Conservation (phyloP, 2,329 filamentous ascomycete species). For the Fusarium xyrophilum region DNA sequence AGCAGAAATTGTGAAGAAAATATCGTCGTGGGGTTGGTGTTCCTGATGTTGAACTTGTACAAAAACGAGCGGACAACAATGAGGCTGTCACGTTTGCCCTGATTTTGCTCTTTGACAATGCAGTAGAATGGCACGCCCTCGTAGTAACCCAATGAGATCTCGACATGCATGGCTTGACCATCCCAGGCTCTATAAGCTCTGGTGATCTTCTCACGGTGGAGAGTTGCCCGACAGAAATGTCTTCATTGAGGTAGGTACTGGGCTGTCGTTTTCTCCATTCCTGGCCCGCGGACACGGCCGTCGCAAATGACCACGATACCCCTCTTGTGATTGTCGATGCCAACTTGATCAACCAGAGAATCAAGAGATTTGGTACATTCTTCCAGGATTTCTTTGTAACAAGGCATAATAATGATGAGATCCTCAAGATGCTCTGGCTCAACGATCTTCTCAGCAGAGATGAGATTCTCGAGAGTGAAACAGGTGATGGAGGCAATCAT, state of each 20-base stretch:
- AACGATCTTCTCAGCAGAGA: constrained; percentile 24
- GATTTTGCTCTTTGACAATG: constrained; percentile 53
- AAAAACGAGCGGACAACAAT: constrained; percentile 52
- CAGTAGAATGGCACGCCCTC: constrained; percentile 51
- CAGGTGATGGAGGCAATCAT: constrained; percentile 36
- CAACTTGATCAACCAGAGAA: constrained; percentile 38
- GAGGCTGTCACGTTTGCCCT: constrained; percentile 53
- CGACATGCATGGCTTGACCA: constrained; percentile 48
- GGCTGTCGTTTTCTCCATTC: constrained; percentile 34
- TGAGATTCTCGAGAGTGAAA: constrained; percentile 25
- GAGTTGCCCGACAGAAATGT: constrained; percentile 47
- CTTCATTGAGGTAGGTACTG: constrained; percentile 51
- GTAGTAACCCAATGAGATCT: constrained; percentile 48
- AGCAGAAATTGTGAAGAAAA: constrained; percentile 48
- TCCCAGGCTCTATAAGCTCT: constrained; percentile 50
- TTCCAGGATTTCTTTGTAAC: constrained; percentile 53
- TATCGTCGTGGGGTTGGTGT: constrained; percentile 45
- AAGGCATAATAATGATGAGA: constrained; percentile 50
- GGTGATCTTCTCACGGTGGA: constrained; percentile 41
- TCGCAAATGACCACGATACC: constrained; percentile 38
- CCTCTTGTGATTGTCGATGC: constrained; percentile 32
- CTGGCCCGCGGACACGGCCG: constrained; percentile 36
- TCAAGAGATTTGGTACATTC: constrained; percentile 46
- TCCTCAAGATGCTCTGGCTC: constrained; percentile 41
- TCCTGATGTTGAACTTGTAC: constrained; percentile 52